phyloP scores from a whole-genome alignment of 441 rosid genomes.

The Euphorbia celastroides region DNA sequence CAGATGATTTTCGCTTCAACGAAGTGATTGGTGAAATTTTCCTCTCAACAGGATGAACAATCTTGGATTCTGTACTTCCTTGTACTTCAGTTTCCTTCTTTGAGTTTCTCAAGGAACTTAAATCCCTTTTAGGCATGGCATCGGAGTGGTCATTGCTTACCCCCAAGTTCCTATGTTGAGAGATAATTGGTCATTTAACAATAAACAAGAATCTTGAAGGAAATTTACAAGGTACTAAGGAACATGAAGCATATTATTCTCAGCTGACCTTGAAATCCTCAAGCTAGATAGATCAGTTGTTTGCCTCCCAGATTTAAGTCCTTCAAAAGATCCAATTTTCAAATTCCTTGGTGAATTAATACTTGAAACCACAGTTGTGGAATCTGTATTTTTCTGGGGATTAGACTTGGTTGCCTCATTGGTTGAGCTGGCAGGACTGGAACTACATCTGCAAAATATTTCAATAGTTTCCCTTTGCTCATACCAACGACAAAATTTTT shows the following conservation, averaged over 20 bases:
- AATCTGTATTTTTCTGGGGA: constrained; percentile 16
- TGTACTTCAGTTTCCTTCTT: constrained; percentile 29
- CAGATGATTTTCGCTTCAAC: constrained; percentile 59
- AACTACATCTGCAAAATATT: constrained; percentile 39
- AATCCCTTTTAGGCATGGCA: constrained; percentile 26
- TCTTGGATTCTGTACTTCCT: constrained; percentile 24
- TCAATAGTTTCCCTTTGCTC: constrained; percentile 8
- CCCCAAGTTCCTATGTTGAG: constrained; percentile 37
- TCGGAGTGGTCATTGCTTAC: constrained; percentile 30
- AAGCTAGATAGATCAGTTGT: constrained; percentile 41
- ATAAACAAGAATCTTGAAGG: not conserved
- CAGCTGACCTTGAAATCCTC: constrained; percentile 43
- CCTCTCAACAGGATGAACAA: constrained; percentile 30
- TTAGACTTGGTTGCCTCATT: constrained; percentile 33
- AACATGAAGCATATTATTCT: constrained; percentile 9
- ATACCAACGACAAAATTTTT: constrained; percentile 3
- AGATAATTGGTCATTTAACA: constrained; percentile 13
- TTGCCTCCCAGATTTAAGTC: constrained; percentile 39
- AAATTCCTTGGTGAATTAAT: constrained; percentile 29
- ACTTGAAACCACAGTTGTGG: constrained; percentile 30
- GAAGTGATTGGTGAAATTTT: constrained; percentile 34
- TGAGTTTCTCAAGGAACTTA: constrained; percentile 25
- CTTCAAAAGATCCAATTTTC: constrained; percentile 34
- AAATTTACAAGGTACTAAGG: constrained; percentile 6
- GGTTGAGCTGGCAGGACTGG: constrained; percentile 30